phyloP scores from a whole-genome alignment of 192 early-diverging fungal genomes.

The Mortierella claussenii region DNA sequence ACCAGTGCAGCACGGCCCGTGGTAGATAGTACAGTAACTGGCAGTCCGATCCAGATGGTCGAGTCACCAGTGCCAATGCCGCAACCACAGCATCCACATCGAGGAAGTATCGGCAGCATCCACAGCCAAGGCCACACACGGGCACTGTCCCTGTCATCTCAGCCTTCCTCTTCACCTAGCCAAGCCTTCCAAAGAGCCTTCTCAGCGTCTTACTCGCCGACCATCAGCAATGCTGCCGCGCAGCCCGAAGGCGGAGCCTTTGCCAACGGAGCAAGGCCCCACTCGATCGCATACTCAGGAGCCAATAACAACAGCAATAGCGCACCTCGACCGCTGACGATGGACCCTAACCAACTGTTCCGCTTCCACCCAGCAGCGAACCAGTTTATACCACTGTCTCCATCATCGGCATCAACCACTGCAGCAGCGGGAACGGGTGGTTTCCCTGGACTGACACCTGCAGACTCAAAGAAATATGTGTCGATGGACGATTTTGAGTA shows the following conservation, averaged over 20 bases:
- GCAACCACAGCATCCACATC: conserved; percentile 17
- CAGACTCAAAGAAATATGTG: conserved; percentile 44
- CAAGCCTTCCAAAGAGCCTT: conserved; percentile 31
- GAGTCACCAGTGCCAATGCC: conserved; percentile 41
- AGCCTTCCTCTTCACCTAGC: conserved; percentile 35
- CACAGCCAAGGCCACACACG: conserved; percentile 34
- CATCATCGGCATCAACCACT: conserved; percentile 17
- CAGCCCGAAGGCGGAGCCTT: conserved; percentile 9
- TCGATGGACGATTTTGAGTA: conserved; percentile 49
- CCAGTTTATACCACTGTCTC: conserved; percentile 51
- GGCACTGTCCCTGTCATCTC: conserved; percentile 25
- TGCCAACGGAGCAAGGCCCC: conserved; percentile 17
- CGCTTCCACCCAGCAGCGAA: conserved; percentile 38
- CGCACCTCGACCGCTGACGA: conserved; percentile 32
- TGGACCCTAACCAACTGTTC: conserved; percentile 44
- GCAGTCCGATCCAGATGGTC: conserved; percentile 33
- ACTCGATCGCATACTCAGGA: conserved; percentile 34
- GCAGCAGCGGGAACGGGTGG: conserved; percentile 1
- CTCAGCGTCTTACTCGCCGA: conserved; percentile 45
- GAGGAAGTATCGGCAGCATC: conserved; percentile 46
- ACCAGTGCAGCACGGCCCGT: conserved; percentile 9
- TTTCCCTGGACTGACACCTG: conserved; percentile 4
- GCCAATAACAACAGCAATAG: conserved; percentile 24
- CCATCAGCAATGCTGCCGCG: conserved; percentile 16
- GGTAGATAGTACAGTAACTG: conserved; percentile 13